A percentile compares a stretch with the other conserved stretches of the same genome.
Conservation (phyloP, 495 filamentous ascomycete genomes). For the Aspergillus mulundensis region DNA sequence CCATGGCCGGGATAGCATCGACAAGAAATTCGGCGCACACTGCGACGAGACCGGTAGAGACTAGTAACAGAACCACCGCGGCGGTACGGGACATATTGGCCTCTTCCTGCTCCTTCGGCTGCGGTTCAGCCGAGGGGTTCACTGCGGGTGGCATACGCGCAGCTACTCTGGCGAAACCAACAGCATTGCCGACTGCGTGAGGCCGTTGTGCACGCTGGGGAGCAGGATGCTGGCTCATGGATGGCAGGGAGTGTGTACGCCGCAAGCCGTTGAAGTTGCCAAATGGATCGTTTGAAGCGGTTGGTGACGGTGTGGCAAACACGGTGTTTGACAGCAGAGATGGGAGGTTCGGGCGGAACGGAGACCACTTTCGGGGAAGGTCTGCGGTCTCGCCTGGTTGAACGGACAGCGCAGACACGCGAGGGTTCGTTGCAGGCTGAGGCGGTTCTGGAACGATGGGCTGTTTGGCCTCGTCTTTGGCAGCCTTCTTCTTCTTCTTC, state of each 20-base stretch:
- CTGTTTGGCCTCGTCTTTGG: conserved; percentile 17
- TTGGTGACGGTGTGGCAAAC: conserved; percentile 45
- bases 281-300: conserved; percentile 16
- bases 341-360: conserved; percentile 51
- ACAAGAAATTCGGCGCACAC: conserved; percentile 87
- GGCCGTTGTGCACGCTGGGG: conserved; percentile 47
- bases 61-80: conserved; percentile 67
- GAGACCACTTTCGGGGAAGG: conserved; percentile 23
- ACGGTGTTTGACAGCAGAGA: conserved; percentile 62
- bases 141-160: conserved; percentile 24
- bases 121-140: conserved; percentile 22
- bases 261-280: conserved; percentile 60
- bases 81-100: conserved; percentile 67
- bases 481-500: conserved; percentile 33
- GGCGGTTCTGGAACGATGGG: background rate
- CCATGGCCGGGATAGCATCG: conserved; percentile 70
- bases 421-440: conserved; percentile 3
- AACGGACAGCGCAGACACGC: background rate
- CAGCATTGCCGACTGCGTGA: conserved; percentile 36
- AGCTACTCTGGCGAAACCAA: conserved; percentile 38
- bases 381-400: conserved; percentile 15
- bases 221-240: conserved; percentile 41
- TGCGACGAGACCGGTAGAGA: conserved; percentile 76
- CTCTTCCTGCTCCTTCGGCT: conserved; percentile 43
- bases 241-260: conserved; percentile 75